Percentiles rank a stretch among this genome's conserved stretches.
phyloP scores from a whole-genome alignment of 148 eudicot genomes.

The Rhododendron simsii region DNA sequence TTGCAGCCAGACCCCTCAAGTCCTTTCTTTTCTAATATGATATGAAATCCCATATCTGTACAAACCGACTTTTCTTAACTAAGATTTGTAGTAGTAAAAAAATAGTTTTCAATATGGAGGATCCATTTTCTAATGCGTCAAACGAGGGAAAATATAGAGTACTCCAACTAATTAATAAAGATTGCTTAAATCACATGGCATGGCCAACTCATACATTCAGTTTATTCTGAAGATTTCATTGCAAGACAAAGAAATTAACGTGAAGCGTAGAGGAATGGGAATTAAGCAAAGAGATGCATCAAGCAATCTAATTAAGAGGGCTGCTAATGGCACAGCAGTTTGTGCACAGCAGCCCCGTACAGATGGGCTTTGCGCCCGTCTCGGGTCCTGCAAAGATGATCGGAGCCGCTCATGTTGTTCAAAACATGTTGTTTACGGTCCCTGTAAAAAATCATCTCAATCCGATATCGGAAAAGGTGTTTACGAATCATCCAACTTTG shows the following conservation, averaged over 20 bases:
- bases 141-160: not conserved
- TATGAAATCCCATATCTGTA: not conserved
- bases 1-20: too few species aligned
- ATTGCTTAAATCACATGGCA: not conserved
- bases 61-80: not conserved
- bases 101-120: not conserved
- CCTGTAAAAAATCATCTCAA: too few species aligned
- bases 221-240: not conserved
- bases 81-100: not conserved
- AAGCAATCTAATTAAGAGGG: not conserved
- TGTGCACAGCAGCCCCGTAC: too few species aligned
- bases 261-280: not conserved
- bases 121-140: not conserved
- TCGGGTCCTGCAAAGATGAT: too few species aligned
- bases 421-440: too few species aligned
- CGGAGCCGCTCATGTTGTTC: too few species aligned
- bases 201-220: not conserved
- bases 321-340: too few species aligned
- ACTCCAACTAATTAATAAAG: not conserved
- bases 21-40: not conserved
- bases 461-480: too few species aligned
- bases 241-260: not conserved
- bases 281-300: not conserved
- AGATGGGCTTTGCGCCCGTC: too few species aligned
- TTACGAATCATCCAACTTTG: too few species aligned